Conservation (phyloP, 192 early-diverging fungal genomes). For the Coemansia sp. region DNA sequence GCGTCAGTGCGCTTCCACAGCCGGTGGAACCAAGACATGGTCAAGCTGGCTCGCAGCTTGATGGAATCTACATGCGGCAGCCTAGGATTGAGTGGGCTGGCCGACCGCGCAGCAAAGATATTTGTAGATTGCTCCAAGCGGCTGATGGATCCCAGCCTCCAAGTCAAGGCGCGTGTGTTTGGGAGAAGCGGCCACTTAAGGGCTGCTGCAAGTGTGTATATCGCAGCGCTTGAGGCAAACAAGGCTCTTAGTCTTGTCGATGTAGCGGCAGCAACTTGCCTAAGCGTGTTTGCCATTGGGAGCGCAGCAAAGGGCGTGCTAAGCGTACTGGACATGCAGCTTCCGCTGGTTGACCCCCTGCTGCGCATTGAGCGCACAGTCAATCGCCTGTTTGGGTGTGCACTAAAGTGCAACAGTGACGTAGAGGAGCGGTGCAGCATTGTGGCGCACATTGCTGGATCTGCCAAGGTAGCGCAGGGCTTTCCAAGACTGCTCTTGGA, state of each 20-base stretch:
- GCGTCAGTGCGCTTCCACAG: conserved; percentile 7
- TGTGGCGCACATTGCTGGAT: not conserved
- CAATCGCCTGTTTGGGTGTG: conserved; percentile 21
- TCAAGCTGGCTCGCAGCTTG: not conserved
- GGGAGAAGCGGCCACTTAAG: not conserved
- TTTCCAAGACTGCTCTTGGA: conserved; percentile 10
- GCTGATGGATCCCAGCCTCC: not conserved
- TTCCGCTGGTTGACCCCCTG: conserved; percentile 15
- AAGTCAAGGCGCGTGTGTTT: conserved; percentile 11
- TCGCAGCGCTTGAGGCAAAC: conserved; percentile 21
- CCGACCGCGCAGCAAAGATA: conserved; percentile 19
- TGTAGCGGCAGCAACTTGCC: conserved; percentile 4
- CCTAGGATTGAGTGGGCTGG: not conserved
- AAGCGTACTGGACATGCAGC: not conserved
- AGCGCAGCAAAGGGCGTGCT: conserved; percentile 6
- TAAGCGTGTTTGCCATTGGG: conserved; percentile 22
- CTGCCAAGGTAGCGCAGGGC: not conserved
- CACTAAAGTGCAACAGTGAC: not conserved
- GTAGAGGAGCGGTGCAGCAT: not conserved
- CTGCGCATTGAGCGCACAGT: conserved; percentile 18
- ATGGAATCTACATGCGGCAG: not conserved
- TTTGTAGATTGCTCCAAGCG: conserved; percentile 7
- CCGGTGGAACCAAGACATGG: conserved; percentile 18
- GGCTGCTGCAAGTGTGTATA: conserved; percentile 22
- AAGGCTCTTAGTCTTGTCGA: conserved; percentile 12